Evolutionary conservation across 257 asterid genomes (phyloP).

Genomic region (Mentha longifolia): DNA sequence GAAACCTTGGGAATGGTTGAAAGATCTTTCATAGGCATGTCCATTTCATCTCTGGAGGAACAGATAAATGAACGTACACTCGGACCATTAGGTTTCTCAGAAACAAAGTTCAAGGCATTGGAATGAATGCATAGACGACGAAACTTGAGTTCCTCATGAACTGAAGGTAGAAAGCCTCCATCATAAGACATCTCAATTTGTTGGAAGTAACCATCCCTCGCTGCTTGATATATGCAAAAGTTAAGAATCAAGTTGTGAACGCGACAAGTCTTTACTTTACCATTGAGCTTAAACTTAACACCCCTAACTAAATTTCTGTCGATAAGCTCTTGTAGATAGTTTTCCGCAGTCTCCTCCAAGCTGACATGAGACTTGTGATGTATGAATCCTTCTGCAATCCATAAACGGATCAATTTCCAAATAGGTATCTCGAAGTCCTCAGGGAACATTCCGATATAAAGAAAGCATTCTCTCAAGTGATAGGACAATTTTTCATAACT

Average conservation of each 20-base stretch:
- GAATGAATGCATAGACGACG: neutral
- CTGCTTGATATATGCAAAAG: constrained; percentile 41
- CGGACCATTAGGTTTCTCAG: neutral
- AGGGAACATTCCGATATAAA: too few species aligned
- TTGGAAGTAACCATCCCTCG: constrained; percentile 13
- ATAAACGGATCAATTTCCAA: constrained; percentile 35
- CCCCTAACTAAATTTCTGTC: constrained; percentile 32
- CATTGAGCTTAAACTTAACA: neutral
- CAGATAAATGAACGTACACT: neutral
- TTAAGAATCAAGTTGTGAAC: constrained; percentile 36
- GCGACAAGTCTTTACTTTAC: constrained; percentile 44
- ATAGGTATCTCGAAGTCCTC: too few species aligned
- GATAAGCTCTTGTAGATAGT: constrained; percentile 32
- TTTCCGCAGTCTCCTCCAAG: constrained; percentile 39
- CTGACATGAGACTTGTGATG: neutral
- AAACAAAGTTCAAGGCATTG: neutral
- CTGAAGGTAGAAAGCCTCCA: neutral
- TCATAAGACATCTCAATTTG: neutral
- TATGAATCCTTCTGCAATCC: constrained; percentile 54
- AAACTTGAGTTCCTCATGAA: neutral
- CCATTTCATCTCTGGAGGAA: neutral
- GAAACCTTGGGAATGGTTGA: constrained; percentile 1
- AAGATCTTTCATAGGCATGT: neutral
- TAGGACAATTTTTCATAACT: neutral
- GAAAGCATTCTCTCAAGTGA: too few species aligned